These are phyloP conservation scores for Striga hermonthica DNA, from an alignment of 305 asterid genomes.

Conservation along the genomic window DNA sequence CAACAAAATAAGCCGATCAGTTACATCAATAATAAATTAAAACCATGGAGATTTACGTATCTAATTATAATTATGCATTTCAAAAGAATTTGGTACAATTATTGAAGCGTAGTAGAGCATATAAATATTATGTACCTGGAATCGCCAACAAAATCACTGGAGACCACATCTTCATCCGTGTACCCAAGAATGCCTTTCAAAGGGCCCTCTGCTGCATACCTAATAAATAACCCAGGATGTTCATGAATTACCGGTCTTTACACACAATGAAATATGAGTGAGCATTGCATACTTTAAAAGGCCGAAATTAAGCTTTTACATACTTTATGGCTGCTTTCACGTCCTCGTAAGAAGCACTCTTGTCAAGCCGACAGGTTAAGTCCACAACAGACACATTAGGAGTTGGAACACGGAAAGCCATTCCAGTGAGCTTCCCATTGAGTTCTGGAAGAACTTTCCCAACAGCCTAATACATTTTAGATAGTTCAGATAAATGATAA, in stretches of 20 bases:
- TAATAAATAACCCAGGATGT: conserved; percentile 26
- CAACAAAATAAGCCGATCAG: not conserved
- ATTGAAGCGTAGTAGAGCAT: not conserved
- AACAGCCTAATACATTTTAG: conserved; percentile 62
- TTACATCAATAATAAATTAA: too few relatives aligned
- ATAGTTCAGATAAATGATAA: conserved; percentile 17
- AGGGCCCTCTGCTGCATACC: conserved; percentile 88
- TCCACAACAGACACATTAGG: conserved; percentile 98
- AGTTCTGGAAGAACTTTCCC: conserved; percentile 98
- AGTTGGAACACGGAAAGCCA: conserved; percentile 99
- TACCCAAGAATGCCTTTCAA: conserved; percentile 88
- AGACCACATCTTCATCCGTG: conserved; percentile 97
- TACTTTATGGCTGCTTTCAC: conserved; percentile 94
- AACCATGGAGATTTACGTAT: not conserved
- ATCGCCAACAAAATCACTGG: conserved; percentile 95
- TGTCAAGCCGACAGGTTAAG: conserved; percentile 89
- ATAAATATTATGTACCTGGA: conserved; percentile 48
- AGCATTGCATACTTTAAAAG: conserved; percentile 8
- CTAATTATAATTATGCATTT: not conserved
- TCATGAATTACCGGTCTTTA: not conserved
- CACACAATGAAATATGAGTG: not conserved
- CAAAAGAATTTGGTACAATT: not conserved
- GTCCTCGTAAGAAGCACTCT: conserved; percentile 89
- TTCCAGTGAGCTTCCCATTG: conserved; percentile 95
- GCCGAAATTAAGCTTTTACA: conserved; percentile 24